Percentiles rank a stretch among this genome's conserved stretches.
Evolutionary conservation across 805 yeast genomes (phyloP).

Genomic region (Candida corydali): DNA sequence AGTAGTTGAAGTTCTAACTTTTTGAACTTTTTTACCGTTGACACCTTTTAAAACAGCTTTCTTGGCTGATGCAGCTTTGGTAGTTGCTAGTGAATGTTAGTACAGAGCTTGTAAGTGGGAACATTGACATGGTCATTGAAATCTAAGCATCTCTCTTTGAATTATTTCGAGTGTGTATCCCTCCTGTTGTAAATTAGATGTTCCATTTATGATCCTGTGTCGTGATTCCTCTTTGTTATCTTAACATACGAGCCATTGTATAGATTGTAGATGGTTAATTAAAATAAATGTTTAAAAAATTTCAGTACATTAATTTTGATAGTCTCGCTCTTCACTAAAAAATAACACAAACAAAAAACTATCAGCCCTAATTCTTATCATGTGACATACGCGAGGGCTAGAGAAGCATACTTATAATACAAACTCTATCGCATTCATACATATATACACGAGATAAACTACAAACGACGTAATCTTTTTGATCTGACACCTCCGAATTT

Average conservation of each 20-base stretch:
- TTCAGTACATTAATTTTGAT: conserved; percentile 8
- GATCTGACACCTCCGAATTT: conserved; percentile 92
- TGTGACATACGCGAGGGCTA: conserved; percentile 1
- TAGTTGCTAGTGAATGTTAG: conserved; percentile 38
- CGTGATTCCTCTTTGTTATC: background rate
- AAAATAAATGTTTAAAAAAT: conserved; percentile 8
- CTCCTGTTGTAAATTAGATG: too few relatives aligned
- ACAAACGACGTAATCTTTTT: conserved; percentile 75
- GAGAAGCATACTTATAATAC: background rate
- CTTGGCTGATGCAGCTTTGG: conserved; percentile 96
- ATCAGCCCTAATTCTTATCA: background rate
- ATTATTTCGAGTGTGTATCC: too few relatives aligned
- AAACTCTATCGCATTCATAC: too few relatives aligned
- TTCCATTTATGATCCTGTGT: too few relatives aligned
- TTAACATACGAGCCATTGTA: conserved; percentile 12
- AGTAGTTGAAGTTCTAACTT: conserved; percentile 92
- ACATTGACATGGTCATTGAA: too few relatives aligned
- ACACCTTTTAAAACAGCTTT: conserved; percentile 98
- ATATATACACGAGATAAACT: conserved; percentile 12
- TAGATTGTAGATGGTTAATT: conserved; percentile 4
- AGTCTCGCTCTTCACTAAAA: conserved; percentile 2
- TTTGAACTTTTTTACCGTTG: conserved; percentile 82
- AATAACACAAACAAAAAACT: background rate
- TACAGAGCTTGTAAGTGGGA: too few relatives aligned
- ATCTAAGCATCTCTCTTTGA: too few relatives aligned